A percentile compares a stretch with the other conserved stretches of the same genome.
Evolutionary conservation across 1,284 basidiomycete species (phyloP).

Genomic region (Tremellales sp.): DNA sequence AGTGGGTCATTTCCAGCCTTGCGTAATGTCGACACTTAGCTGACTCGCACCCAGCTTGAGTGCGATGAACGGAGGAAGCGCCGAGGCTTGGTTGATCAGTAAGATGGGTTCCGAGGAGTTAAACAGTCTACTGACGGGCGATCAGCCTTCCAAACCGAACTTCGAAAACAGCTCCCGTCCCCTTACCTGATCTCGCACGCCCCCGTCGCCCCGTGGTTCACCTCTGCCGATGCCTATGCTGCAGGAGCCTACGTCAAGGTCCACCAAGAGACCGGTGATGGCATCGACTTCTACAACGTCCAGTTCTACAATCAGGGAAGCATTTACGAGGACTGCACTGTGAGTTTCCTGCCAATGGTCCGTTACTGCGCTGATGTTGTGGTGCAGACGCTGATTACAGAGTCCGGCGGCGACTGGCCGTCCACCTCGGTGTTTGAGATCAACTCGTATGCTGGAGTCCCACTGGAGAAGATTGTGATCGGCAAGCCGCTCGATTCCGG

Average conservation of each 20-base stretch:
- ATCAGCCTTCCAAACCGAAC: constrained; percentile 40
- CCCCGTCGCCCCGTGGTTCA: constrained; percentile 46
- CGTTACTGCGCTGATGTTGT: not conserved
- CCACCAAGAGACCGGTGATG: constrained; percentile 32
- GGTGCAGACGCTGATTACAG: constrained; percentile 28
- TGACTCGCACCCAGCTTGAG: constrained; percentile 24
- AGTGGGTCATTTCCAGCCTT: constrained; percentile 12
- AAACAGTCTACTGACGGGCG: not conserved
- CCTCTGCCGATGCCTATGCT: constrained; percentile 28
- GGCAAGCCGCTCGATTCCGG: constrained; percentile 42
- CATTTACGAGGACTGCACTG: constrained; percentile 30
- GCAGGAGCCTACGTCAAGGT: constrained; percentile 42
- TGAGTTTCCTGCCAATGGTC: constrained; percentile 6
- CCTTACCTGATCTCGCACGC: constrained; percentile 46
- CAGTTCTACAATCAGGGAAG: constrained; percentile 50
- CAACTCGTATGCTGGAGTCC: constrained; percentile 35
- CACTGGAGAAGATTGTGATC: constrained; percentile 45
- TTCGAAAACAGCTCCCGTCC: constrained; percentile 36
- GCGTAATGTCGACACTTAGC: constrained; percentile 8
- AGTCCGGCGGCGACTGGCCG: constrained; percentile 32
- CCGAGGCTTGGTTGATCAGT: constrained; percentile 41
- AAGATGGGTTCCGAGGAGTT: not conserved
- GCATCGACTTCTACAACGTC: constrained; percentile 45
- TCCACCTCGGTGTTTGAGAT: constrained; percentile 43
- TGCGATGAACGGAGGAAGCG: constrained; percentile 37